Conservation (phyloP, 1,284 basidiomycete genomes). For the Cystodermella granulosa region DNA sequence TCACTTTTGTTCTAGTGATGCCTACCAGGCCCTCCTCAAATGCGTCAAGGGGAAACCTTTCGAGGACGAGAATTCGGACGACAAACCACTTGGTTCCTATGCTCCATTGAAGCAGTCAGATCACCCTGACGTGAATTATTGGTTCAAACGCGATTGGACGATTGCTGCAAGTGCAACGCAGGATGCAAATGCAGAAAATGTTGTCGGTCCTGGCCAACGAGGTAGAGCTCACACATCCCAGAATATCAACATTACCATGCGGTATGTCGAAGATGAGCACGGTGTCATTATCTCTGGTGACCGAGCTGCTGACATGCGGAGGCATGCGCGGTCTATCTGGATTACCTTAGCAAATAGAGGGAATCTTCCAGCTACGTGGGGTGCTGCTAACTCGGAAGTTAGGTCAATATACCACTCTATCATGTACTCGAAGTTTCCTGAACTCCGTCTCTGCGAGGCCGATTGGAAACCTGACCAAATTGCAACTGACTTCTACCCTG, state of each 20-base stretch:
- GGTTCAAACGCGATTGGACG: not conserved
- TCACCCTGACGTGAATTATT: not conserved
- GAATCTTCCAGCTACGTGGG: not conserved
- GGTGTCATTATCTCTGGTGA: not conserved
- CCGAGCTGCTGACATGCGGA: not conserved
- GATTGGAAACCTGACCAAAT: slow-evolving; percentile 5
- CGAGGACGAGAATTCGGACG: not conserved
- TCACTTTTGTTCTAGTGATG: not conserved
- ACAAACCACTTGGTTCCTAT: not conserved
- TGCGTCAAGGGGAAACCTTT: not conserved
- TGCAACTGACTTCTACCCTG: slow-evolving; percentile 3
- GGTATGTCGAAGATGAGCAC: not conserved
- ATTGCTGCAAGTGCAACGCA: not conserved
- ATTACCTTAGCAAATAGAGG: not conserved
- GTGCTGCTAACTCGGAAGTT: not conserved
- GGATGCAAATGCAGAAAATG: not conserved
- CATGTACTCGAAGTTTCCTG: slow-evolving; percentile 3
- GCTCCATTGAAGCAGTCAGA: not conserved
- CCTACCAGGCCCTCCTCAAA: not conserved
- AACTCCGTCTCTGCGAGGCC: slow-evolving; percentile 3
- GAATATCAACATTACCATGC: not conserved
- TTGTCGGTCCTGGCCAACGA: not conserved
- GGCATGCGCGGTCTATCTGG: not conserved
- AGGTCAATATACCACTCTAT: not conserved
- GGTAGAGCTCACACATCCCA: not conserved